Conservation (phyloP, 1,284 basidiomycete genomes). For the Caloboletus inedulis region DNA sequence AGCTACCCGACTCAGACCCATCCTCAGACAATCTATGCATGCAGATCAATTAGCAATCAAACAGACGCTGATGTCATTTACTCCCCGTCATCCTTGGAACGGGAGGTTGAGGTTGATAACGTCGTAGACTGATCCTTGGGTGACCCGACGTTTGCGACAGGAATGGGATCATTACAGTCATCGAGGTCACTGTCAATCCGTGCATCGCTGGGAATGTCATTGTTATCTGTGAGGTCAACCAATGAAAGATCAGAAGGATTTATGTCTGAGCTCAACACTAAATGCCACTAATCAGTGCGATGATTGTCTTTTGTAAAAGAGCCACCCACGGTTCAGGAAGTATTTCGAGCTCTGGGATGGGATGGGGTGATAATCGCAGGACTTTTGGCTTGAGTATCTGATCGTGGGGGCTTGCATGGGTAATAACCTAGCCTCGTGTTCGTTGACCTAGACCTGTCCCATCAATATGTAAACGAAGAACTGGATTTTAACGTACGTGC, state of each 20-base stretch:
- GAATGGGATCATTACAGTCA: slow-evolving; percentile 6
- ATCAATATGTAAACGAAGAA: not conserved
- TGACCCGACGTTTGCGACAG: not conserved
- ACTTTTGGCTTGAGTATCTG: not conserved
- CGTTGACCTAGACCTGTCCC: not conserved
- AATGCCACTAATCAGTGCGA: not conserved
- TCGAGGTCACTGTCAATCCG: slow-evolving; percentile 23
- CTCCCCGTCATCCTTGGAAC: not conserved
- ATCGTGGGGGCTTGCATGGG: not conserved
- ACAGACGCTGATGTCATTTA: not conserved
- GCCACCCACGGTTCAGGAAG: slow-evolving; percentile 22
- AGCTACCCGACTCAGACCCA: slow-evolving; percentile 17
- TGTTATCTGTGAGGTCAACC: slow-evolving; percentile 15
- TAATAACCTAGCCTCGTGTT: not conserved
- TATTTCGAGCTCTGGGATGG: slow-evolving; percentile 19
- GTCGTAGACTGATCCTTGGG: not conserved
- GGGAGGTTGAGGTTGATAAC: no score
- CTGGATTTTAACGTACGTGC: no score
- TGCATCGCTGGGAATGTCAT: slow-evolving; percentile 10
- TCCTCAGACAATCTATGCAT: slow-evolving; percentile 12
- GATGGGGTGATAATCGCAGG: not conserved
- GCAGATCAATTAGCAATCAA: not conserved
- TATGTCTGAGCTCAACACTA: slow-evolving; percentile 23
- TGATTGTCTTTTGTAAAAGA: not conserved
- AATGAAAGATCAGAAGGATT: slow-evolving; percentile 13